Base-by-base conservation (phyloP, 129 eudicot species). In the Calendula officinalis region DNA sequence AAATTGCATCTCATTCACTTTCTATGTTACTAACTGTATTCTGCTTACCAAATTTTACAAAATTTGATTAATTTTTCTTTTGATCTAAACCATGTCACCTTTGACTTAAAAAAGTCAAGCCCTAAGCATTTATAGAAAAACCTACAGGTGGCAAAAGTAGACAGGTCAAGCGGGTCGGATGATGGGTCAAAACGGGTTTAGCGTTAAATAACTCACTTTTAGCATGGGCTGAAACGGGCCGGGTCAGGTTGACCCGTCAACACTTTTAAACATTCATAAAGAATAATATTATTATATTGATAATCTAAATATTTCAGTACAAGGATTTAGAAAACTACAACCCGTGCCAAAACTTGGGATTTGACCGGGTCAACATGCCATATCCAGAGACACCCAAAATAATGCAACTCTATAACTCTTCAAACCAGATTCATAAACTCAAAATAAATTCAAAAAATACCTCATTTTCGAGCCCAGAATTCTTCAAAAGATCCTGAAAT, bases 381-480 rank as follows among this genome's bases (percentile, higher is more conserved):
- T 43, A 4, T 43, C 9, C 3, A 51, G 40, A 32, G 15, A 55
- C 3, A 56, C 0, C 27, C 62, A 34, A 56, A 35, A 7, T 30
- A 33, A 56, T 4, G 43, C 43, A 56, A 56, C 11, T 32, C 8
- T 27, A 30, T 3, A 6, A 55, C 17, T 11, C 10, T 37, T 57
- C 33, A 10, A 55, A 62, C 52, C 67, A 62, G n/a, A 3, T 43
- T 36, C 0, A 8, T 35, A 35, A 14, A 35, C 3, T 32, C 43
- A 46, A 59, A 38, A 48, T 39, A 47, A 70, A 59, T 45, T 59
- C 0, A 6, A 1, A 59, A 49, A 70, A 67, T 73, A 64, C 78
- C 78, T 73, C 72, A 2, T 15, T 22, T 47, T n/a, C 36, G 52
- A 73, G 65, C 43, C 6, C 13, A 3, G 72, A 4, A 10, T 56